These are phyloP conservation scores for Geotrichum siamense DNA, from an alignment of 1,139 yeast genomes.

Conservation along the genomic window DNA sequence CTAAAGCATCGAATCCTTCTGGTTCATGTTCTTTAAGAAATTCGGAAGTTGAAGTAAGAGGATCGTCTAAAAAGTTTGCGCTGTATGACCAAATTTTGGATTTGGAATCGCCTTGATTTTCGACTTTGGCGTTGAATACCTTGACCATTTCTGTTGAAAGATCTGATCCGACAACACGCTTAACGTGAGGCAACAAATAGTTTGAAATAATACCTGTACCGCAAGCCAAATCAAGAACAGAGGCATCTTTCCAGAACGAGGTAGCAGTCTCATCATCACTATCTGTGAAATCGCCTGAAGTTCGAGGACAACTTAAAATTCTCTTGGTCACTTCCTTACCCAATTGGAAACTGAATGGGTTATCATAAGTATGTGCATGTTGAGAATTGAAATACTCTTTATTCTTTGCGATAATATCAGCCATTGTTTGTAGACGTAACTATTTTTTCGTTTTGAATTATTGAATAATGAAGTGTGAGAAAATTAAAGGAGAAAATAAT, in stretches of 20 bases:
- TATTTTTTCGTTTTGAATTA: too few species aligned
- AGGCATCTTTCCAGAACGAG: background rate
- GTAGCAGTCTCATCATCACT: background rate
- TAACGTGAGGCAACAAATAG: conserved; percentile 24
- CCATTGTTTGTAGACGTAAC: too few species aligned
- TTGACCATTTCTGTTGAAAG: conserved; percentile 28
- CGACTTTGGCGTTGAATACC: conserved; percentile 24
- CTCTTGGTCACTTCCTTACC: conserved; percentile 23
- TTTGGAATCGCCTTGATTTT: conserved; percentile 23
- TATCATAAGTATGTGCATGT: conserved; percentile 14
- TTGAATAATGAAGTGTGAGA: too few species aligned
- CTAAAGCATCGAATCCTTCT: conserved; percentile 26
- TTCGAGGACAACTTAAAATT: conserved; percentile 14
- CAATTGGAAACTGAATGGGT: conserved; percentile 36
- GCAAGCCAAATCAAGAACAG: conserved; percentile 31
- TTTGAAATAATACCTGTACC: conserved; percentile 29
- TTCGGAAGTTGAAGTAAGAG: conserved; percentile 18
- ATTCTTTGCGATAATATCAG: background rate
- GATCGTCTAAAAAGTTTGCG: conserved; percentile 18
- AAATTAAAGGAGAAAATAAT: too few species aligned
- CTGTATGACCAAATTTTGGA: conserved; percentile 24
- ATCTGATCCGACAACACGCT: conserved; percentile 29
- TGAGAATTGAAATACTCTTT: conserved; percentile 6
- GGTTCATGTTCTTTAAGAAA: conserved; percentile 11
- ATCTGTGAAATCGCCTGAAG: background rate